Conservation (phyloP, 2,329 filamentous ascomycete species). For the Colletotrichum chrysophilum region DNA sequence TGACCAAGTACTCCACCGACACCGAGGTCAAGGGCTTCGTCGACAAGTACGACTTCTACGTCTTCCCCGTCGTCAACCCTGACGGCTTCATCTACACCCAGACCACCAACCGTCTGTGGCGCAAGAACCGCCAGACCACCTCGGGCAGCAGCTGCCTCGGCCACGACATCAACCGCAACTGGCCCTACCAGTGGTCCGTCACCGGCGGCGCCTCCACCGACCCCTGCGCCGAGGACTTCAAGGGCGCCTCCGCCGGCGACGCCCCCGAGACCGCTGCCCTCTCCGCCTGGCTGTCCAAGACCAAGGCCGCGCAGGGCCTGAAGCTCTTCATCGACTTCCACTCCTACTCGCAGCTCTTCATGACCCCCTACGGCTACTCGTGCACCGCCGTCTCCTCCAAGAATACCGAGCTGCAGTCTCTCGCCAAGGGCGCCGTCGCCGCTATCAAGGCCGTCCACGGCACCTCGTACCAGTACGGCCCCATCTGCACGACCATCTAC, state of each 20-base stretch:
- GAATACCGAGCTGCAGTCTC: conserved; percentile 49
- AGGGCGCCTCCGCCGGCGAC: conserved; percentile 39
- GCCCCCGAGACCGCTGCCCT: conserved; percentile 52
- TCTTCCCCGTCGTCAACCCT: conserved; percentile 59
- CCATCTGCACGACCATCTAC: conserved; percentile 68
- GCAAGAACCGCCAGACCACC: conserved; percentile 51
- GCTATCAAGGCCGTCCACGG: conserved; percentile 54
- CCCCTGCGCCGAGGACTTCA: conserved; percentile 49
- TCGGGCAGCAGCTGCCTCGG: conserved; percentile 41
- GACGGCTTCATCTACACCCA: conserved; percentile 62
- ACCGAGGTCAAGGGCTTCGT: conserved; percentile 45
- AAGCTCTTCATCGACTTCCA: conserved; percentile 65
- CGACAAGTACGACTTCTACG: conserved; percentile 65
- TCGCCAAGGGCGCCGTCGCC: conserved; percentile 52
- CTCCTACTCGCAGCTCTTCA: conserved; percentile 57
- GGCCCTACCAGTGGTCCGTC: conserved; percentile 51
- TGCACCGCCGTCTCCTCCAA: conserved; percentile 53
- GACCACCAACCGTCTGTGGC: conserved; percentile 56
- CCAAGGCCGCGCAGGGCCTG: conserved; percentile 42
- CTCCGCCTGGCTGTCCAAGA: conserved; percentile 26
- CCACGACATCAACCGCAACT: conserved; percentile 57
- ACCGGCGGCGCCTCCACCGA: conserved; percentile 47
- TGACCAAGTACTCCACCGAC: conserved; percentile 38
- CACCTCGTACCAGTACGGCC: conserved; percentile 46
- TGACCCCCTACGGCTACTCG: conserved; percentile 64